Base-by-base conservation (phyloP, 2,329 filamentous ascomycete species). In the Stemphylium beticola region DNA sequence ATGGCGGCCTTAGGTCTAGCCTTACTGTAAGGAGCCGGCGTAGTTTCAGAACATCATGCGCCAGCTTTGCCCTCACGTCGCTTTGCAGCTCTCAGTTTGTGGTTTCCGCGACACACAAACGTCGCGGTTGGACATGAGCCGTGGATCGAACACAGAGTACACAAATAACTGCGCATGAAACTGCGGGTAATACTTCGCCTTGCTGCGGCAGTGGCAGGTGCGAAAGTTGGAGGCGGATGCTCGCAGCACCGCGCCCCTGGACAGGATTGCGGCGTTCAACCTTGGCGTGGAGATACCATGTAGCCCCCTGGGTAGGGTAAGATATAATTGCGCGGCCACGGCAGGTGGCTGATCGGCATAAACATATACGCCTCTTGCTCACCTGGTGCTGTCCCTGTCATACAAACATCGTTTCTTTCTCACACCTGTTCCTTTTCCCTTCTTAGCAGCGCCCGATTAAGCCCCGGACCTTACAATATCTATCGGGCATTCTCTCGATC, bases 321-420 rank as follows among this genome's bases (percentile, higher is more conserved):
- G 49, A 57, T 66, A 62, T 64, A 64, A 61, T 57, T 50, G 53
- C 52, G 53, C 52, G 55, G 57, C 49, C 49, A 49, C 58, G 38
- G 55, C 54, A 60, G 55, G 57, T 58, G 49, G 57, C 48, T 56
- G 58, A 58, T 61, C 58, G 52, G 58, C 61, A 65, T 65, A 62
- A 63, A 54, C 55, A 58, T 47, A 50, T 53, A 53, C 48, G 60
- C 48, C 60, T 53, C 57, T 56, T 55, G 40, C 39, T 53, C 44
- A 53, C 61, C 55, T 56, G 57, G 61, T 53, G 55, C 58, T 54
- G 8, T 50, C 56, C 37, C 55, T 49, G 45, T 52, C 57, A 49
- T 55, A 39, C 57, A 64, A 60, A 62, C 55, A 64, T 60, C 59
- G 55, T 61, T 63, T 56, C 52, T 32, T 45, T 53, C 44, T 43